Percentiles rank a stretch among this genome's conserved stretches.
Conservation (phyloP, 495 filamentous ascomycete genomes). For the Aspergillus ellipticus region DNA sequence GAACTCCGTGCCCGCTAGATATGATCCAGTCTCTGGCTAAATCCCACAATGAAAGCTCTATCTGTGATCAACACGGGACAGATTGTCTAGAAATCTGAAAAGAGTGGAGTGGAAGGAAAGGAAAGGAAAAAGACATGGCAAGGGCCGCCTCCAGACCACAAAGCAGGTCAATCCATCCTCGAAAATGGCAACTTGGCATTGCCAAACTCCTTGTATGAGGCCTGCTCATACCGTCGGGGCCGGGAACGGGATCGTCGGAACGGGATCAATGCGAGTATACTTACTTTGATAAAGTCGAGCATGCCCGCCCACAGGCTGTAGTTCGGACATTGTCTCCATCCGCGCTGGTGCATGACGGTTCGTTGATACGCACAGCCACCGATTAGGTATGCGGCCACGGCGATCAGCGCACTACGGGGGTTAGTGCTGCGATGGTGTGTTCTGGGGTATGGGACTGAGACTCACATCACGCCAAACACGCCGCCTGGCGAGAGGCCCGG, state of each 20-base stretch:
- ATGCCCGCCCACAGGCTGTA: slow-evolving; percentile 91
- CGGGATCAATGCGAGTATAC: slow-evolving; percentile 36
- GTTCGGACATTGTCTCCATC: slow-evolving; percentile 95
- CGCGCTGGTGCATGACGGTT: slow-evolving; percentile 89
- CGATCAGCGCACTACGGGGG: slow-evolving; percentile 55
- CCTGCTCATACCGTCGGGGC: slow-evolving; percentile 15
- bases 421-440: slow-evolving; percentile 2
- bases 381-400: slow-evolving; percentile 80
- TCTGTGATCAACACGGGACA: neutral
- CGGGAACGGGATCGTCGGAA: slow-evolving; percentile 25
- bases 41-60: neutral
- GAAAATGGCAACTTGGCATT: slow-evolving; percentile 29
- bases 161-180: slow-evolving; percentile 33
- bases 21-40: neutral
- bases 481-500: slow-evolving; percentile 75
- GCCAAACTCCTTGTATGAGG: slow-evolving; percentile 22
- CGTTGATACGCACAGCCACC: slow-evolving; percentile 95
- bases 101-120: neutral
- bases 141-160: neutral
- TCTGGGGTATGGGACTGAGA: slow-evolving; percentile 9
- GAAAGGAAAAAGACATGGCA: neutral
- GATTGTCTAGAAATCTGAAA: neutral
- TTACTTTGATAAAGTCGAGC: slow-evolving; percentile 76
- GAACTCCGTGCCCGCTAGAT: too few species aligned
- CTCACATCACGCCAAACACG: slow-evolving; percentile 89